Conservation (phyloP, 1,284 basidiomycete genomes). For the Caloboletus firmus region DNA sequence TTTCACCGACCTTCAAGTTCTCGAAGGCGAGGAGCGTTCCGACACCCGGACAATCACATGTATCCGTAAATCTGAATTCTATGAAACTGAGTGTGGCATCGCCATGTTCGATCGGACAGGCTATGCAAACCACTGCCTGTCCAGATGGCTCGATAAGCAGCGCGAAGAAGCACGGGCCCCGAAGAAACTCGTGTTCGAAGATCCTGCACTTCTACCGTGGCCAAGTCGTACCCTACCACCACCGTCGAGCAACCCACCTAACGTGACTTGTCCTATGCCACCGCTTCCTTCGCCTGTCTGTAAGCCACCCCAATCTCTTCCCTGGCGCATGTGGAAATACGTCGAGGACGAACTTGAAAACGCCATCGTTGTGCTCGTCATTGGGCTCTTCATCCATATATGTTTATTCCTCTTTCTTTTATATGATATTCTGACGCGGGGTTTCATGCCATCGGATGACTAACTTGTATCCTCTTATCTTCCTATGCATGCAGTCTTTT, state of each 20-base stretch:
- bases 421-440: conserved; percentile 34
- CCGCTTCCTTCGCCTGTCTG: background rate
- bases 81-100: conserved; percentile 32
- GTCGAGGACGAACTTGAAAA: conserved; percentile 34
- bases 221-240: conserved; percentile 18
- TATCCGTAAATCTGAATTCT: conserved; percentile 27
- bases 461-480: conserved; percentile 8
- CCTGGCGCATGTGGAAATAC: conserved; percentile 15
- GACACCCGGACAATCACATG: conserved; percentile 7
- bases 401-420: conserved; percentile 33
- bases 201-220: conserved; percentile 19
- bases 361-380: conserved; percentile 25
- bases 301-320: conserved; percentile 9
- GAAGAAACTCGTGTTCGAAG: conserved; percentile 25
- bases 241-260: background rate
- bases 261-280: background rate
- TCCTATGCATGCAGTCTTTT: background rate
- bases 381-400: conserved; percentile 29
- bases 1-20: conserved; percentile 20
- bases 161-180: conserved; percentile 18
- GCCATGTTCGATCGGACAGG: conserved; percentile 29
- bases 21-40: conserved; percentile 15
- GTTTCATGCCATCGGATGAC: conserved; percentile 27
- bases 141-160: conserved; percentile 31
- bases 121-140: conserved; percentile 32